Base-by-base conservation (phyloP, 768 basidiomycete species). In the Russula abietina region DNA sequence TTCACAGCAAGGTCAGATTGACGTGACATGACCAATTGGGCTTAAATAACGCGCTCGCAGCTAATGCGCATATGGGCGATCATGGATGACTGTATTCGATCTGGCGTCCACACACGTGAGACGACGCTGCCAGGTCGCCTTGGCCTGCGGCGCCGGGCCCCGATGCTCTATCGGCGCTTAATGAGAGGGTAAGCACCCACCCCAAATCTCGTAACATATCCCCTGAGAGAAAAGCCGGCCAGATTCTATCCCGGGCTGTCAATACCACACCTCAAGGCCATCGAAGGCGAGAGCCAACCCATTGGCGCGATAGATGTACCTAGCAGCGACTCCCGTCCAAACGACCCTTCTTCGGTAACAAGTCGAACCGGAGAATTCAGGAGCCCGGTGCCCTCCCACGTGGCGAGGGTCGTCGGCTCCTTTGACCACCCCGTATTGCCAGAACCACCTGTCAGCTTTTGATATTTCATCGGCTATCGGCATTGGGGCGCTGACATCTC, bases 51-150 rank as follows among this genome's bases (percentile, higher is more conserved):
- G 11, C 55, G 24, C 28, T 30, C 24, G 24, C 55, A 76, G 77
- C 80, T 91, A 67, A 82, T 85, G 80, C 82, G 83, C 30, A 93
- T 95, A 52, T 96, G 93, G 93, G 70, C 77, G 58, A 91, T 93
- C 5, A 97, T 97, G 95, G 93, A 96, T 70, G 83, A 87, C 60
- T 95, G 91, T 72, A 98, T 97, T 64, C 87, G 77, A 30, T 80
- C 82, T 2, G 95, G 95, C 22, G 93, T 98, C 10, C 87, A 90
- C 2, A 81, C 91, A 1, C 78, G 82, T 3, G 88, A 95, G 68
- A 79, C 79, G 49, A 85, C 82, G n/a, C 81, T 98, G 2, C 95
- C 95, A 0, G 95, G 95, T n/a, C 81, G 92, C 24, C 75, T 98
- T 19, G 75, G 81, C 8, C 77, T 98, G 28, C 81, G 87, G 38